These are phyloP conservation scores for Paraconiothyrium sp. DNA, from an alignment of 2,329 filamentous ascomycete species.

Conservation along the genomic window DNA sequence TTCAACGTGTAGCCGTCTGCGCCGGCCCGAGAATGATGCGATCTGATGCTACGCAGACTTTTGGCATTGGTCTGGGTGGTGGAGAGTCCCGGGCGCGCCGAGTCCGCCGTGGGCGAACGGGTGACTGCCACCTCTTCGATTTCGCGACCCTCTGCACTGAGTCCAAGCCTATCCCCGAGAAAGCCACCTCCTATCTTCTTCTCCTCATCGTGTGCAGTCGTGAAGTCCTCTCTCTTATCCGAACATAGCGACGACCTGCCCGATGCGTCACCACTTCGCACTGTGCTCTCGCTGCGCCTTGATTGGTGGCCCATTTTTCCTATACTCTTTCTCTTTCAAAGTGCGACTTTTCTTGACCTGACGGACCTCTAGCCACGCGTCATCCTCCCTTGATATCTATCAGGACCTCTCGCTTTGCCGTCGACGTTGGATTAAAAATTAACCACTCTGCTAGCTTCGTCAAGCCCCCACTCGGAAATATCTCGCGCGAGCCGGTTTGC, in stretches of 20 bases:
- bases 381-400: not conserved
- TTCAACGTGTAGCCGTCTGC: constrained; percentile 51
- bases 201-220: not conserved
- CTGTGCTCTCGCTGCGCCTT: constrained; percentile 5
- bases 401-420: not conserved
- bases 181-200: constrained; percentile 3
- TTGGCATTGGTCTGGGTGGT: constrained; percentile 19
- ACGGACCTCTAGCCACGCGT: not conserved
- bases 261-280: not conserved
- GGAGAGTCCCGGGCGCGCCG: not conserved
- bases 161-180: not conserved
- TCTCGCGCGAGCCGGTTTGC: constrained; percentile 3
- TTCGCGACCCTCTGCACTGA: not conserved
- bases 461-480: constrained; percentile 9
- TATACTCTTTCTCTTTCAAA: not conserved
- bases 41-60: constrained; percentile 32
- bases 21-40: constrained; percentile 49
- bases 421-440: constrained; percentile 8
- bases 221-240: constrained; percentile 1
- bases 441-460: not conserved
- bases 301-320: constrained; percentile 9
- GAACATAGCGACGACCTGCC: not conserved
- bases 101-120: not conserved
- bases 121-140: constrained; percentile 4
- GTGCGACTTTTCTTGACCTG: not conserved